A percentile compares a stretch with the other conserved stretches of the same genome.
Evolutionary conservation across 2,329 filamentous ascomycete genomes (phyloP).

Genomic region (Samsoniella hepiali): DNA sequence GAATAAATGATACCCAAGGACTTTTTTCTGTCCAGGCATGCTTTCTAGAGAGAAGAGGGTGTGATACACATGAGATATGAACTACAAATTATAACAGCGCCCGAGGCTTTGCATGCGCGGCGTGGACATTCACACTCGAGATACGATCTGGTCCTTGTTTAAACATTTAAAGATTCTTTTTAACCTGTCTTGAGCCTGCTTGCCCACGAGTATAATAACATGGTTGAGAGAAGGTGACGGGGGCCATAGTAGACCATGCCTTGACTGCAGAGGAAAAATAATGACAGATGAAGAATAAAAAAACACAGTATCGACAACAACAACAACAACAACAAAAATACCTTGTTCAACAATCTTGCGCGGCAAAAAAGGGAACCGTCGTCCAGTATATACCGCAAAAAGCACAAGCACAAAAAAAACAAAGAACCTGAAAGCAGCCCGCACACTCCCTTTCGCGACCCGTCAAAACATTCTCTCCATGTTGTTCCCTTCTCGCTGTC

Average conservation of each 20-base stretch:
- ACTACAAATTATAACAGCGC: no score
- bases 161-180: background rate
- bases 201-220: background rate
- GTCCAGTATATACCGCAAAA: conserved; percentile 8
- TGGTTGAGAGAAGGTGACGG: background rate
- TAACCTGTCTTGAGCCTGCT: background rate
- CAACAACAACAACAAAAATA: background rate
- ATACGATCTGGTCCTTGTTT: background rate
- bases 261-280: conserved; percentile 16
- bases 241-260: background rate
- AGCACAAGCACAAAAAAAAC: conserved; percentile 10
- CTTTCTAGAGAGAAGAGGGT: background rate
- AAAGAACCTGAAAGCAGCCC: background rate
- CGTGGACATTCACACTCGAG: background rate
- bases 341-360: background rate
- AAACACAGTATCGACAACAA: conserved; percentile 1
- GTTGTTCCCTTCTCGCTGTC: background rate
- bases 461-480: conserved; percentile 12
- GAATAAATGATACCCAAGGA: conserved; percentile 3
- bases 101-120: no score
- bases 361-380: background rate
- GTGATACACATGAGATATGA: background rate
- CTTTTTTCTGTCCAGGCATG: background rate
- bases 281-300: conserved; percentile 18
- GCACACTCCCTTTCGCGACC: conserved; percentile 18